Conservation (phyloP, 1,139 yeast genomes). For the Hyphopichia buzzinii region DNA sequence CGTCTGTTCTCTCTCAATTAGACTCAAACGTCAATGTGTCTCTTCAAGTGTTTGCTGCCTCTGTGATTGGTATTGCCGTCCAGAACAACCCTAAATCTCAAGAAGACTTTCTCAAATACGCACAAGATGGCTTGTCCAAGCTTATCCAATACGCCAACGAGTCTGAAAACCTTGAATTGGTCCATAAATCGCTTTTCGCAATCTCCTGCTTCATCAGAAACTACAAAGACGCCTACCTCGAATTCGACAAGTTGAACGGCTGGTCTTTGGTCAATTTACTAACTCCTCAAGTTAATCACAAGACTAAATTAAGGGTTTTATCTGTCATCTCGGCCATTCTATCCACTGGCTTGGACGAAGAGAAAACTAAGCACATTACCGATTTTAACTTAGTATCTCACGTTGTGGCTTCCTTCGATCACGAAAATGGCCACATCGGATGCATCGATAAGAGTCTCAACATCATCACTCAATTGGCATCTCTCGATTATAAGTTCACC, state of each 20-base stretch:
- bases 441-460: constrained; percentile 62
- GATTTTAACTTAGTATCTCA: constrained; percentile 37
- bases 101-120: constrained; percentile 52
- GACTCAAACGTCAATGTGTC: constrained; percentile 31
- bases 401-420: constrained; percentile 34
- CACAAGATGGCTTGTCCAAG: constrained; percentile 43
- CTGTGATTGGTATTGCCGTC: constrained; percentile 86
- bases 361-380: constrained; percentile 39
- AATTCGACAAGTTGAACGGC: constrained; percentile 61
- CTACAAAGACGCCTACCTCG: constrained; percentile 51
- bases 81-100: constrained; percentile 85
- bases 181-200: constrained; percentile 72
- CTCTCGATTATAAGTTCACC: constrained; percentile 45
- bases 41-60: constrained; percentile 59
- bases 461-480: constrained; percentile 48
- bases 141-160: constrained; percentile 41
- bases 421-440: constrained; percentile 37
- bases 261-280: constrained; percentile 43
- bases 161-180: constrained; percentile 28
- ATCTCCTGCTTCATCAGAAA: constrained; percentile 75
- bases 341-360: constrained; percentile 46
- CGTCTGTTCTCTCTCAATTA: constrained; percentile 49
- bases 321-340: constrained; percentile 58
- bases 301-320: constrained; percentile 51
- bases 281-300: constrained; percentile 16